Base-by-base conservation (phyloP, 129 eudicot genomes). In the Pseudognaphalium luteoalbum region DNA sequence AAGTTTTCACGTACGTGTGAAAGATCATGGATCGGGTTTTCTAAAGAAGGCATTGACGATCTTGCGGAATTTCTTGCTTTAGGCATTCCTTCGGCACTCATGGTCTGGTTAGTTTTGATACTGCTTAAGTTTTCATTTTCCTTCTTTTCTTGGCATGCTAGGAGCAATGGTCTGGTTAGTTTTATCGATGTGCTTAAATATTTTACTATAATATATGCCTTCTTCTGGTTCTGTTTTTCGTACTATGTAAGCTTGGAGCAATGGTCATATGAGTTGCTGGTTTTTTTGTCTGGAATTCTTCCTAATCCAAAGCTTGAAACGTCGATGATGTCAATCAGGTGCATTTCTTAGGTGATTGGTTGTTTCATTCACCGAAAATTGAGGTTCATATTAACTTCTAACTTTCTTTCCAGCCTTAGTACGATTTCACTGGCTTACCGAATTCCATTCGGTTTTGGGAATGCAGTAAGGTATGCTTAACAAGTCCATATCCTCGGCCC, bases 401-500 rank as follows among this genome's bases (percentile, higher is more conserved):
- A 17, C 20, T 20, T 52, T 62, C 22, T 61, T 73, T 76, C 2
- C 71, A 87, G 91, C 74, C 83, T 84, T 35, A 82, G 84, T 68
- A 82, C 91, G 19, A 74, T 71, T 64, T 81, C 87, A 58, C 21
- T 78, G 25, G 71, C 82, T 34, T 82, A 80, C 80, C 77, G 88
- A 80, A 84, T 84, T 35, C 84, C 91, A 11, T 79, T 68, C 12
- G 88, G 91, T 74, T 80, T 87, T 33, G 82, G 91, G 34, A 80
- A 73, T 80, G 88, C 91, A 58, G 88, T 82, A 16, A 87, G 91
- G 87, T 87, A 84, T 14, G 41, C 9, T 56, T 64, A 64, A 41
- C 47, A 41, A 41, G 47, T 41, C 47, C 47, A 9, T 41, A 41
- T 41, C 3, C 14, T 41, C 47, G 9, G 47, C 14, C 47, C 14